Evolutionary conservation across 1,284 basidiomycete species (phyloP).

Genomic region (Cryptococcus wingfieldii): DNA sequence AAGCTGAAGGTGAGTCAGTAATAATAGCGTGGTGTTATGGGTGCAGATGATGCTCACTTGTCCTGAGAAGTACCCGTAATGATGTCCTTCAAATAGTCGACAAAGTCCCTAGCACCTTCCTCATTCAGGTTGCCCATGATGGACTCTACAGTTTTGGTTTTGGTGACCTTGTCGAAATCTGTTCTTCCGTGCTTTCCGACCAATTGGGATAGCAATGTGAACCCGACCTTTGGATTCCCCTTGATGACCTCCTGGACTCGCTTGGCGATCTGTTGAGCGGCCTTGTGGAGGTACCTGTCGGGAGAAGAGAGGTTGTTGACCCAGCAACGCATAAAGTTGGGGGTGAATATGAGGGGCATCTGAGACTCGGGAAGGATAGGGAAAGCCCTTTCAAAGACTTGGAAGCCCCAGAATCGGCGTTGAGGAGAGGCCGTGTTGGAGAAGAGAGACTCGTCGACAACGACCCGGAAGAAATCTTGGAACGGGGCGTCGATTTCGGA

Average conservation of each 20-base stretch:
- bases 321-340: slow-evolving; percentile 94
- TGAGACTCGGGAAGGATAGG: slow-evolving; percentile 62
- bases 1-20: slow-evolving; percentile 13
- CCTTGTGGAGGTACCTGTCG: slow-evolving; percentile 85
- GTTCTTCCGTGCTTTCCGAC: slow-evolving; percentile 79
- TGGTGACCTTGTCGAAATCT: slow-evolving; percentile 88
- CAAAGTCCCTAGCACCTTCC: slow-evolving; percentile 72
- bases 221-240: slow-evolving; percentile 72
- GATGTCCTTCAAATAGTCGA: slow-evolving; percentile 65
- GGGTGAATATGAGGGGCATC: slow-evolving; percentile 83
- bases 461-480: slow-evolving; percentile 82
- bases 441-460: slow-evolving; percentile 90
- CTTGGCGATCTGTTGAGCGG: slow-evolving; percentile 70
- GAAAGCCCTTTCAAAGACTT: slow-evolving; percentile 78
- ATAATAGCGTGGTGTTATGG: background rate
- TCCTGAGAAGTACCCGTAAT: slow-evolving; percentile 54
- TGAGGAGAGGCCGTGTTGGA: slow-evolving; percentile 76
- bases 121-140: slow-evolving; percentile 72
- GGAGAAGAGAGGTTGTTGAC: slow-evolving; percentile 87
- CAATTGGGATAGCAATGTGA: slow-evolving; percentile 78
- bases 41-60: slow-evolving; percentile 26
- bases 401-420: slow-evolving; percentile 94
- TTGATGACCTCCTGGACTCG: slow-evolving; percentile 73
- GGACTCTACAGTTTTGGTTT: slow-evolving; percentile 86
- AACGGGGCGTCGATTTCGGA: slow-evolving; percentile 57